Conservation (phyloP, 345 rosid genomes). For the thale cress (Arabidopsis thaliana) region TAIR10.1 NC_003076.8:412501-413000, state of each 20-base stretch:
- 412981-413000: background rate
- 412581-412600: constrained; percentile 47
- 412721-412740: constrained; percentile 32
- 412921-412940: constrained; percentile 7
- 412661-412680: background rate
- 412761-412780: constrained; percentile 40
- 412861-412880: constrained; percentile 38
- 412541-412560: constrained; percentile 44
- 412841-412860: background rate
- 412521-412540: constrained; percentile 39
- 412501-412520: constrained; percentile 37
- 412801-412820: constrained; percentile 35
- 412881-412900: constrained; percentile 41
- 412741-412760: constrained; percentile 40
- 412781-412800: constrained; percentile 47
- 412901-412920: constrained; percentile 19
- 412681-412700: constrained; percentile 36
- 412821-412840: background rate
- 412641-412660: background rate
- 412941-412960: background rate
- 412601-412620: constrained; percentile 32
- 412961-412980: no score
- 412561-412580: constrained; percentile 44
- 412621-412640: background rate
- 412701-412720: constrained; percentile 27